Conservation (phyloP, 1,284 basidiomycete species). For the Boletus semigastroideus region DNA sequence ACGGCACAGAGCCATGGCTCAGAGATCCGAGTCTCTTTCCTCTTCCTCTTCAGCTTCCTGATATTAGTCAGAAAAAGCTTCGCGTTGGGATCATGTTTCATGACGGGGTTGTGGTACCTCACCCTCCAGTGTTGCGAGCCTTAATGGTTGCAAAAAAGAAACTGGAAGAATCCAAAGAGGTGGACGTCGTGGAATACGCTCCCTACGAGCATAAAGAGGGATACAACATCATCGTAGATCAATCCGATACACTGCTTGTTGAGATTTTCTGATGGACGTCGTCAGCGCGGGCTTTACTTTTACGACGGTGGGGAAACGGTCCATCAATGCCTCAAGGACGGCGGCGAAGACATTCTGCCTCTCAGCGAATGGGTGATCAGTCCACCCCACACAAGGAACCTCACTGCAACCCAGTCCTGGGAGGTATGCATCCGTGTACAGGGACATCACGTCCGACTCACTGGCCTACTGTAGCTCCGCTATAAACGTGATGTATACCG, state of each 20-base stretch:
- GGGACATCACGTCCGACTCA: not conserved
- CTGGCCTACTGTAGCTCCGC: conserved; percentile 21
- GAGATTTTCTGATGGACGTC: not conserved
- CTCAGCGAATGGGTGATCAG: conserved; percentile 33
- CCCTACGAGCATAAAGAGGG: conserved; percentile 38
- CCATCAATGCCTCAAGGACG: conserved; percentile 21
- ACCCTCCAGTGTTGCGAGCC: conserved; percentile 45
- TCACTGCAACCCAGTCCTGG: conserved; percentile 30
- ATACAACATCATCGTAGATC: conserved; percentile 34
- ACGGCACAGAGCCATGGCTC: conserved; percentile 42
- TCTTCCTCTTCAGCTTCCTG: conserved; percentile 36
- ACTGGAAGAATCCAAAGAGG: conserved; percentile 38
- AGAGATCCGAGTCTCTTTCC: conserved; percentile 41
- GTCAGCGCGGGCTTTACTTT: conserved; percentile 24
- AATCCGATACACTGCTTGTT: not conserved
- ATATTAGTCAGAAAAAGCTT: conserved; percentile 30
- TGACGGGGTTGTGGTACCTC: conserved; percentile 47
- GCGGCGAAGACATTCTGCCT: conserved; percentile 33
- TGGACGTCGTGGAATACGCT: conserved; percentile 42
- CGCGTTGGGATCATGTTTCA: conserved; percentile 47
- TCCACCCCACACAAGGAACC: conserved; percentile 23
- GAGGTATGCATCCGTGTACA: conserved; percentile 22
- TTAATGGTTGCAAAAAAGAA: conserved; percentile 37
- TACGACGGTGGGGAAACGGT: conserved; percentile 26
- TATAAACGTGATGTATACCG: conserved; percentile 27